A percentile compares a stretch with the other conserved stretches of the same genome.
Conservation (phyloP, 345 rosid species). For the Citrus mangshanensis region DNA sequence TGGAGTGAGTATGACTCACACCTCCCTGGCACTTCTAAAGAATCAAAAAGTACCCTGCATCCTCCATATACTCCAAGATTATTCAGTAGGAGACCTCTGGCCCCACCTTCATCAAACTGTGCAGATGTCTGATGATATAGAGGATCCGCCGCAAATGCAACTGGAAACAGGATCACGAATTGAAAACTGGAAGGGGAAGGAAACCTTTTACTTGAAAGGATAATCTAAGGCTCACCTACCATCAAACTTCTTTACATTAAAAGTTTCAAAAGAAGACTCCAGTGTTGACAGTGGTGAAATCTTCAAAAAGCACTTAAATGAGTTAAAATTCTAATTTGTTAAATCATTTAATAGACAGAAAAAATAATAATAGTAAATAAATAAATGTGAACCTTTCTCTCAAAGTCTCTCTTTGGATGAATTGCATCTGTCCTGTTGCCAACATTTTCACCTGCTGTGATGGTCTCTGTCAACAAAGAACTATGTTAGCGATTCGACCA, state of each 20-base stretch:
- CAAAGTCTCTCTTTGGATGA: conserved; percentile 54
- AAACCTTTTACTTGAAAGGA: not conserved
- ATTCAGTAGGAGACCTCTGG: conserved; percentile 82
- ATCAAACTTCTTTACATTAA: conserved; percentile 82
- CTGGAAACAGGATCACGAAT: conserved; percentile 24
- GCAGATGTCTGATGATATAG: conserved; percentile 97
- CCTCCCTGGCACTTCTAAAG: conserved; percentile 85
- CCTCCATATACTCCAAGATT: conserved; percentile 89
- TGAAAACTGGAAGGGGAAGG: not conserved
- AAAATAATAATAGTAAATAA: not conserved
- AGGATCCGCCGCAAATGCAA: conserved; percentile 94
- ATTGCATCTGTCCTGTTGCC: conserved; percentile 43
- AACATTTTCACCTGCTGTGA: conserved; percentile 37
- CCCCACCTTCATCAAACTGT: conserved; percentile 98
- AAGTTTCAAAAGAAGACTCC: conserved; percentile 78
- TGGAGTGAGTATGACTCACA: conserved; percentile 38
- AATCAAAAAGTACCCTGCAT: conserved; percentile 88
- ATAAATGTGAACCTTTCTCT: conserved; percentile 52
- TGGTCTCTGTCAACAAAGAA: conserved; percentile 34
- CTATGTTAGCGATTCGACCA: not conserved
- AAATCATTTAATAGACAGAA: not conserved
- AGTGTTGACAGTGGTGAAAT: conserved; percentile 72
- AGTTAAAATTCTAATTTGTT: not conserved
- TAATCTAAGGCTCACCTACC: conserved; percentile 36
- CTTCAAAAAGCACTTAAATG: conserved; percentile 39